Percentiles rank a stretch among this genome's conserved stretches.
These are phyloP conservation scores for Lentinula lateritia DNA, from an alignment of 768 basidiomycete genomes.

Conservation along the genomic window DNA sequence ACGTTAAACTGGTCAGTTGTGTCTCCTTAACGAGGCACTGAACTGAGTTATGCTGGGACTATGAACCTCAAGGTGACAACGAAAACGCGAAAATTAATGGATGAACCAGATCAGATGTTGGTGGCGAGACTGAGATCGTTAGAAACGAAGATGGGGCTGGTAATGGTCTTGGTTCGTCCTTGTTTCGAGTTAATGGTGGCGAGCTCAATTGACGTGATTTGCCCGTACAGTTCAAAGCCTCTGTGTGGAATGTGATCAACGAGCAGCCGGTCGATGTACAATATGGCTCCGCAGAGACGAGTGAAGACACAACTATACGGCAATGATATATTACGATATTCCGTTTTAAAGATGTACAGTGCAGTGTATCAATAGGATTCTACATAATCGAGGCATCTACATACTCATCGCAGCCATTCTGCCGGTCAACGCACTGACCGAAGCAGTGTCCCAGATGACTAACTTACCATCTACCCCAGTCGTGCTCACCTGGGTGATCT, in stretches of 20 bases:
- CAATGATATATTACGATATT: constrained; percentile 1
- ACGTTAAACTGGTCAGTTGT: constrained; percentile 65
- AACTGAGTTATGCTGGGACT: neutral
- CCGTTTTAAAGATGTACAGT: neutral
- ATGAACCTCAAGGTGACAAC: constrained; percentile 45
- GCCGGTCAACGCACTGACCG: constrained; percentile 45
- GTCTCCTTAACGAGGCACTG: neutral
- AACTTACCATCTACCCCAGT: constrained; percentile 91
- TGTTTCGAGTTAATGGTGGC: neutral
- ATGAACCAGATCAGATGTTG: constrained; percentile 74
- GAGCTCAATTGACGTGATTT: neutral
- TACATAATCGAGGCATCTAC: constrained; percentile 14
- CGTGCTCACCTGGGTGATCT: constrained; percentile 77
- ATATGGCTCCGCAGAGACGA: constrained; percentile 13
- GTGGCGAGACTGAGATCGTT: constrained; percentile 71
- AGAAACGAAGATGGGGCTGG: constrained; percentile 93
- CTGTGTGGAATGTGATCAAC: constrained; percentile 91
- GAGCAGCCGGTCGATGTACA: constrained; percentile 48
- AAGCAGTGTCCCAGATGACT: constrained; percentile 82
- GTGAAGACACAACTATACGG: constrained; percentile 22
- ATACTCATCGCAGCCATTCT: constrained; percentile 47
- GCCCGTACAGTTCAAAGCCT: constrained; percentile 78
- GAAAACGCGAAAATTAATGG: constrained; percentile 64
- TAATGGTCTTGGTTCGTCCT: constrained; percentile 75
- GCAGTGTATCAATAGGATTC: constrained; percentile 2